These are phyloP conservation scores for Acephala macrosclerotiorum DNA, from an alignment of 2,329 filamentous ascomycete species.

Conservation along the genomic window DNA sequence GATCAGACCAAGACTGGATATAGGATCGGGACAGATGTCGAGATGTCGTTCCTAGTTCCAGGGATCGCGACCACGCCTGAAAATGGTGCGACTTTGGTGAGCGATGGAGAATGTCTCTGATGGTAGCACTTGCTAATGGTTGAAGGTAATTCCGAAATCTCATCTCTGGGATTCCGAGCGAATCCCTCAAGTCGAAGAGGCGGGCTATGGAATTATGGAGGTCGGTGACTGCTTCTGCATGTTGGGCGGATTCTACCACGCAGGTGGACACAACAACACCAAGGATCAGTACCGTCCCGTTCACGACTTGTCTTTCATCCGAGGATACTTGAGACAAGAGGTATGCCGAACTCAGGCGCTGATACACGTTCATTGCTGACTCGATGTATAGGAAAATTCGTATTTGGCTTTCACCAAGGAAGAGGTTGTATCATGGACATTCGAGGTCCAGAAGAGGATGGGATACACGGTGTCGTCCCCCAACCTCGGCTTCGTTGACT, in stretches of 20 bases:
- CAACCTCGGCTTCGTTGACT: constrained; percentile 86
- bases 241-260: constrained; percentile 28
- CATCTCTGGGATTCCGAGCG: constrained; percentile 29
- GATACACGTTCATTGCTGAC: neutral
- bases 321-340: constrained; percentile 28
- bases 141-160: constrained; percentile 28
- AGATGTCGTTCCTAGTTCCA: constrained; percentile 30
- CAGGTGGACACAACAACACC: constrained; percentile 27
- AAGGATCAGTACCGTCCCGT: constrained; percentile 27
- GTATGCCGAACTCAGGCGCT: neutral
- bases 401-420: constrained; percentile 34
- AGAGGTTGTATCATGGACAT: constrained; percentile 34
- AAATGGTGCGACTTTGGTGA: constrained; percentile 31
- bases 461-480: constrained; percentile 37
- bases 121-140: neutral
- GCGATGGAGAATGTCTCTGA: neutral
- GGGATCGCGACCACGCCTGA: constrained; percentile 27
- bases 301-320: constrained; percentile 30
- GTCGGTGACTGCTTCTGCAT: constrained; percentile 26
- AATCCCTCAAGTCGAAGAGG: constrained; percentile 23
- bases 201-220: constrained; percentile 25
- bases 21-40: constrained; percentile 25
- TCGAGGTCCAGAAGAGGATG: constrained; percentile 33
- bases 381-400: constrained; percentile 25
- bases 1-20: constrained; percentile 31